Evolutionary conservation across 2,329 filamentous ascomycete genomes (phyloP), one percentile per base, ranked within the genome.

Genomic region (Geosmithia flava): DNA sequence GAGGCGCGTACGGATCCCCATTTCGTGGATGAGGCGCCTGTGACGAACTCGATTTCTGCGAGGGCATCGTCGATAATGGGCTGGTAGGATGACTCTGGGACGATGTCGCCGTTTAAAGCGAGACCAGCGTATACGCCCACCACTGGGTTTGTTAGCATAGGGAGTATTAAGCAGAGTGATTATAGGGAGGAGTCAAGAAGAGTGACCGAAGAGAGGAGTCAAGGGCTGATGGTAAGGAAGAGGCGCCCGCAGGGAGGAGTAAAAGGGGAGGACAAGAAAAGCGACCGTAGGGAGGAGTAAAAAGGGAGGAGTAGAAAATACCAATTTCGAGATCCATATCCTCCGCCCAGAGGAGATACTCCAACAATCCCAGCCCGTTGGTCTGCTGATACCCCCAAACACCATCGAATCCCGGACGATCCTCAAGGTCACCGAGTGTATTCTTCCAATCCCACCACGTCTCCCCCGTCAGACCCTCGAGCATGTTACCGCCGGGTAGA

Each of bases 401-500:
- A 30, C 72, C 72, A 6, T 71, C 63, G 52, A 75, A 73, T 4
- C 78, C 79, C 8, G 75, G 75, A 2, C 80, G 69, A 49, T 73
- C 62, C 45, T 69, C 66, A 0, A 80, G 66, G 2, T 75, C 74
- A 0, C 76, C 75, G 29, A 80, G 62, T 0, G 72, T 73, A 47
- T 76, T 61, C 53, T 74, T 72, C 72, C 72, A 75, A 54, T 74
- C 65, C 71, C 72, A 75, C 55, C 60, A 68, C 3, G 62, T 66
- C 42, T 55, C 56, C 52, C 68, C 66, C 20, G 62, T 67, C 44
- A 62, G 56, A 0, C 72, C 72, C 55, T 75, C 71, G 2, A 83
- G 61, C 65, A 80, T 81, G 57, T 81, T 82, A 8, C 79, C 81
- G 6, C 82, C 82, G 0, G 81, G 81, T 50, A 83, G 75, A 16